Evolutionary conservation across 306 rosid species (phyloP), one percentile per base, ranked within the genome.

Genomic region (Dryas drummondii): DNA sequence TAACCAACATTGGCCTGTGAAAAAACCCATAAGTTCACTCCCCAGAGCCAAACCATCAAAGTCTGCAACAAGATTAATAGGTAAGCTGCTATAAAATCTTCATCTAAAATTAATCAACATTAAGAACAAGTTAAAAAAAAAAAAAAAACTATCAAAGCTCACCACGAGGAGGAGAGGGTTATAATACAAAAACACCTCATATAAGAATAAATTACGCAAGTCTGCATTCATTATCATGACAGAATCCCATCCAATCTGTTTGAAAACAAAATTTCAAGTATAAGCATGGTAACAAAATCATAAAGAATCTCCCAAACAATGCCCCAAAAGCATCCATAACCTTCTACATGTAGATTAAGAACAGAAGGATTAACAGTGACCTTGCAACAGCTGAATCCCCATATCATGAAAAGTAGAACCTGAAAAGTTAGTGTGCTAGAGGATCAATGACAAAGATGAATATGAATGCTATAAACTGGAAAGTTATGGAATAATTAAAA

Each of bases 151-250:
- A 62, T 41, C 68, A 84, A 44, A 82, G 84, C 97, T 87, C 66
- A 94, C 99, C 91, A 84, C 84, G 27, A 96, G 93, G 73, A 96
- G 99, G 77, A 90, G 97, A 83, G 98, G 98, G 79, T 96, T 96
- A 71, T 92, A 96, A 82, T 96, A 96, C 85, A 96, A 88, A 92
- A 96, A 96, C 71, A 98, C 98, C 81, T 96, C 99, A 0, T 96
- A 96, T 54, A 96, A 80, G 84, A 96, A 96, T 67, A 96, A 84
- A 79, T 89, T 96, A 72, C 92, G 89, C 82, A 90, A 80, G 87
- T 96, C 97, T 48, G 73, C 96, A 78, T 98, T 92, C 99, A 96
- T 96, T 85, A 93, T 86, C 99, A 96, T 96, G 48, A 96, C 99
- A 69, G 99, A 92, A 82, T 89, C 92, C 98, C 99, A 96, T 83